Evolutionary conservation across 352 stramenopile species (phyloP).

Genomic region (Globisporangium recalcitrans): DNA sequence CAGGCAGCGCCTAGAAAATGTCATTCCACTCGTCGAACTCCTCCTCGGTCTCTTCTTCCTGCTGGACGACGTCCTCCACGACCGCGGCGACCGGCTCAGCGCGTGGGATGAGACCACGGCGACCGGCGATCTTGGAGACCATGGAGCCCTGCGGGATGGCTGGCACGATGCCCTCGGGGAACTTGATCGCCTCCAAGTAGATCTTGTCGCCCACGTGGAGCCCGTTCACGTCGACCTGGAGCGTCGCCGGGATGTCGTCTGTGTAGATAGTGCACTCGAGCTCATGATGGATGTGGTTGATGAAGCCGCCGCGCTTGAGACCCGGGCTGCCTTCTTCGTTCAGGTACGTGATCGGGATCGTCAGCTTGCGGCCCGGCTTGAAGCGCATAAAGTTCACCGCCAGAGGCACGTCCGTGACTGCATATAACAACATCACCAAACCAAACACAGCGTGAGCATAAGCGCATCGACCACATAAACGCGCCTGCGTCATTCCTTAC

Average conservation of each 20-base stretch:
- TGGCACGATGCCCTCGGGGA: conserved; percentile 73
- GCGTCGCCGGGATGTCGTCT: conserved; percentile 64
- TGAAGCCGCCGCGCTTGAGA: conserved; percentile 93
- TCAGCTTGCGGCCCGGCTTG: conserved; percentile 85
- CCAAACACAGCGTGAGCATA: background rate
- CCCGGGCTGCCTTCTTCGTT: conserved; percentile 92
- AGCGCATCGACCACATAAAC: background rate
- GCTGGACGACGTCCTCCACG: conserved; percentile 62
- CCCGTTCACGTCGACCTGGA: conserved; percentile 83
- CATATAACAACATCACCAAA: background rate
- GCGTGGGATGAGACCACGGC: conserved; percentile 78
- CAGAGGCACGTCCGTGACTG: conserved; percentile 73
- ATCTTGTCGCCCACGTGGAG: conserved; percentile 85
- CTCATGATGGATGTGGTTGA: conserved; percentile 88
- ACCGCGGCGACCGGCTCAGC: conserved; percentile 55
- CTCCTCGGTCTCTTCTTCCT: conserved; percentile 54
- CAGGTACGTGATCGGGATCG: conserved; percentile 89
- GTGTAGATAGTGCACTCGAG: conserved; percentile 78
- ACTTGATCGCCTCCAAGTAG: conserved; percentile 65
- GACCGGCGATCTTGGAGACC: conserved; percentile 82
- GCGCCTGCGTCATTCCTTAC: conserved; percentile 19
- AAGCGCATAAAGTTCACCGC: conserved; percentile 92
- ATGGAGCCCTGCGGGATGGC: conserved; percentile 56
- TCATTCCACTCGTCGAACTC: conserved; percentile 88
- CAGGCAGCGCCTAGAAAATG: conserved; percentile 63